A percentile compares a stretch with the other conserved stretches of the same genome.
Evolutionary conservation across 2,329 filamentous ascomycete genomes (phyloP).

Genomic region (Byssothecium circinans): DNA sequence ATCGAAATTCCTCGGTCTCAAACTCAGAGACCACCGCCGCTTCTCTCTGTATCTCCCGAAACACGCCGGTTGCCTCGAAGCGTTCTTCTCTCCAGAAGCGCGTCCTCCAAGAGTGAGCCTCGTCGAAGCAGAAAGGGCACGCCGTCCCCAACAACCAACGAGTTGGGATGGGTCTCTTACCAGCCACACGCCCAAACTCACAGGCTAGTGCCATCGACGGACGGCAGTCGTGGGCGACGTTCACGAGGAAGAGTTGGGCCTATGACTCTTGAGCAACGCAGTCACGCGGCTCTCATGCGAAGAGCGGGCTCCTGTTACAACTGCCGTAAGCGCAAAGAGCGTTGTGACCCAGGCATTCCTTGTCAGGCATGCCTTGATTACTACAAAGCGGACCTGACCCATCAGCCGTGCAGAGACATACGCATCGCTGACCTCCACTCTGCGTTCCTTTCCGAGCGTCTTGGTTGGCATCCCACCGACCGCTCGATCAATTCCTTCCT

Average conservation of each 20-base stretch:
- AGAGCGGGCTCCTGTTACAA: slow-evolving; percentile 39
- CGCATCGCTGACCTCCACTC: slow-evolving; percentile 30
- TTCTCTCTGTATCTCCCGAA: slow-evolving; percentile 31
- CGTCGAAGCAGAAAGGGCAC: slow-evolving; percentile 21
- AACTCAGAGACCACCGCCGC: slow-evolving; percentile 22
- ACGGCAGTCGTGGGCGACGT: slow-evolving; percentile 29
- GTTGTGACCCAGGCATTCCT: slow-evolving; percentile 44
- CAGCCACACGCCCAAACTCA: slow-evolving; percentile 35
- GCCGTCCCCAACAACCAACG: slow-evolving; percentile 32
- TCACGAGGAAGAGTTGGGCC: slow-evolving; percentile 37
- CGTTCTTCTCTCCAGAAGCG: slow-evolving; percentile 26
- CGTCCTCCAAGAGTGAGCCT: slow-evolving; percentile 28
- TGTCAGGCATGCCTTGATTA: slow-evolving; percentile 44
- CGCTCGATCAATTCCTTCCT: slow-evolving; percentile 32
- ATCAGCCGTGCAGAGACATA: slow-evolving; percentile 41
- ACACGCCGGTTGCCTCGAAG: slow-evolving; percentile 23
- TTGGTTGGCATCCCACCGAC: slow-evolving; percentile 41
- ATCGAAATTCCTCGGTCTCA: slow-evolving; percentile 34
- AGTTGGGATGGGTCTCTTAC: slow-evolving; percentile 39
- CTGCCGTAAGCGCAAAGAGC: slow-evolving; percentile 41
- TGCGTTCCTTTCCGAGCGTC: slow-evolving; percentile 34
- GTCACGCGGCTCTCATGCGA: slow-evolving; percentile 41
- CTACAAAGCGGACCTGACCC: slow-evolving; percentile 41
- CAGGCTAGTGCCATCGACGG: slow-evolving; percentile 32
- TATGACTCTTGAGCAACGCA: slow-evolving; percentile 37